Base-by-base conservation (phyloP, 495 filamentous ascomycete genomes). In the Mycothermus thermophilus region DNA sequence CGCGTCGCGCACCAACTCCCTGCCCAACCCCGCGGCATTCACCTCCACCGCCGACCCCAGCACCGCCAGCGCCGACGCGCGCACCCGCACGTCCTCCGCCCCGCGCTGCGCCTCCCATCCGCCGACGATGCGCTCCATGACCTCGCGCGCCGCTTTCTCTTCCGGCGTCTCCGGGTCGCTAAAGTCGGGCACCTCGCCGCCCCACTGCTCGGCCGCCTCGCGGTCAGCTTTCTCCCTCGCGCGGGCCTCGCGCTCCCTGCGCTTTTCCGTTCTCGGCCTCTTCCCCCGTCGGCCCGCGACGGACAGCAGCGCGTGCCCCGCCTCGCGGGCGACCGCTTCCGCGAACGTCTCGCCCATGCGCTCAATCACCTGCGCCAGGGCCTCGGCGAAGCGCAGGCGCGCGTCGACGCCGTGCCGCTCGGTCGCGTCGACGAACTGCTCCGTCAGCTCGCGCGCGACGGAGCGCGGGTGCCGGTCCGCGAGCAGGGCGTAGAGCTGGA, bases 61-160 rank as follows among this genome's bases (percentile, higher is more conserved):
- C 12, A 93, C 70, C 4, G 79, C 80, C 1, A 93, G 54, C 3
- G 84, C 83, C 0, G 83, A 90, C 7, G 82, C 67, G 5, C 85
- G 74, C 24, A 86, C 66, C 10, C 85, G 68, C 2, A 88, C 60
- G 46, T 93, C 84, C 44, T 93, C 85, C 13, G 69, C 63, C 0
- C 71, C 66, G 1, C 74, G 70, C 33, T 70, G 79, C 27, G 67
- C 67, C 34, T 76, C 72, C 85, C 85, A 93, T 4, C 79, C 79
- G 4, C 66, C 58, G 2, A 92, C 65, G 24, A 92, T 82, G 30
- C 69, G 67, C 11, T 67, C 66, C 0, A 79, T 58, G 8, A 74
- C 54, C 3, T 66, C 67, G 15, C 68, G 58, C 42, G 71, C 65
- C 25, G 66, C 45, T 23, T 59, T 55, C 29, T 67, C 65, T 8